Evolutionary conservation across 768 basidiomycete species (phyloP).

Genomic region (Rhizopogon vesiculosus): DNA sequence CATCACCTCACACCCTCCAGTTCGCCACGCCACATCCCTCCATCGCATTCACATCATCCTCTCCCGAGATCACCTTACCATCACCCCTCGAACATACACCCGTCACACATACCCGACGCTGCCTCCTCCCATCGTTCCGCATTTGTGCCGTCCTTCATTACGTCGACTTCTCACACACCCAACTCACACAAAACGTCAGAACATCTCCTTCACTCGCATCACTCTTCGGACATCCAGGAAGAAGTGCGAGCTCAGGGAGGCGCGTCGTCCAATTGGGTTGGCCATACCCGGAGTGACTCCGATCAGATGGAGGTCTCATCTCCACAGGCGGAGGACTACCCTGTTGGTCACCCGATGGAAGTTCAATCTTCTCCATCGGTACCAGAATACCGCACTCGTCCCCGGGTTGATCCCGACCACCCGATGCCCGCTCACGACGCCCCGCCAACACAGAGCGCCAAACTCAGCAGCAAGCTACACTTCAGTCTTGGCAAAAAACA

Average conservation of each 20-base stretch:
- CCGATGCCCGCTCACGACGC: conserved; percentile 31
- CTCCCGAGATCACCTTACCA: conserved; percentile 34
- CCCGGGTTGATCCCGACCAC: conserved; percentile 35
- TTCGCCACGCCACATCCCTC: conserved; percentile 40
- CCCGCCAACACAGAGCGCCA: conserved; percentile 41
- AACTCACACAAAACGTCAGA: conserved; percentile 31
- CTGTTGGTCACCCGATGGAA: conserved; percentile 44
- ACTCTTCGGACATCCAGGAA: conserved; percentile 24
- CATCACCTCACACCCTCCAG: conserved; percentile 35
- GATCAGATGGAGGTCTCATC: conserved; percentile 55
- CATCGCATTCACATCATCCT: conserved; percentile 47
- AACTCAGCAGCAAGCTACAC: conserved; percentile 52
- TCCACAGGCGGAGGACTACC: conserved; percentile 37
- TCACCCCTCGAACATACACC: conserved; percentile 32
- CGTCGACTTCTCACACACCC: conserved; percentile 25
- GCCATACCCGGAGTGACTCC: conserved; percentile 25
- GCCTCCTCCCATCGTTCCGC: conserved; percentile 50
- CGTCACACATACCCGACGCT: conserved; percentile 39
- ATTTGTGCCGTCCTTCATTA: conserved; percentile 39
- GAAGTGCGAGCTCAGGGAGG: conserved; percentile 20
- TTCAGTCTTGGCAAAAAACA: conserved; percentile 68
- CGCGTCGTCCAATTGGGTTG: conserved; percentile 18
- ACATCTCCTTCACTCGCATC: conserved; percentile 27
- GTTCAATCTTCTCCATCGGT: conserved; percentile 45
- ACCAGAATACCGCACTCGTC: conserved; percentile 45